Evolutionary conservation across 176 grass and related monocot species (phyloP), one percentile per base, ranked within the genome.

Genomic region (Guadua angustifolia): DNA sequence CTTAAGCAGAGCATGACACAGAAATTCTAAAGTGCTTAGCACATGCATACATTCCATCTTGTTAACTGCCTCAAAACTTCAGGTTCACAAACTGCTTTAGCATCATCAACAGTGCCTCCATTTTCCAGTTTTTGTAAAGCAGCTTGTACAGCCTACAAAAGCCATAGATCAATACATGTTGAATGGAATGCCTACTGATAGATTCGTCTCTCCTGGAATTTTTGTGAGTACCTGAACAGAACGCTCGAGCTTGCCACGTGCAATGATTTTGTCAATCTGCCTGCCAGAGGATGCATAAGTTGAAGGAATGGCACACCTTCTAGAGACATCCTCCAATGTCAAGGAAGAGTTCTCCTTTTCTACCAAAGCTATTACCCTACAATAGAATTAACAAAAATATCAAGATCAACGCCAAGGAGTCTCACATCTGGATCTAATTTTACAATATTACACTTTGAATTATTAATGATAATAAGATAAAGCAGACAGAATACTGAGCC

Each of bases 21-120:
- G 17, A 12, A 68, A 70, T 80, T 33, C 70, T 32, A 5, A 75
- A 66, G 24, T 55, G 57, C 43, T 40, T 39, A 65, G 57, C n/a
- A 74, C 74, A 43, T 38, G 69, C 86, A 62, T 82, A 95, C 90
- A 74, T 85, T 77, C 93, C 93, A 95, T 79, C 84, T 88, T 42
- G 82, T 63, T 35, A 95, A 81, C 75, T 92, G 93, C 88, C 79
- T 92, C 44, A 95, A 71, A 71, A 95, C 74, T 43, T 88, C 93
- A 78, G 85, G 85, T 80, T 95, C 93, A 86, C 93, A 95, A 29
- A 95, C 66, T 66, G 88, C 93, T 88, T 92, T 92, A 50, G 90
- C 88, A 74, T 95, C 90, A 67, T 95, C 88, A 73, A 92, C 47
- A 62, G 45, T 77, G 21, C 73, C 79, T 68, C 88, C 88, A 66